These are phyloP conservation scores for Blastobotrys aristatus DNA, from an alignment of 1,139 yeast species.

Conservation along the genomic window DNA sequence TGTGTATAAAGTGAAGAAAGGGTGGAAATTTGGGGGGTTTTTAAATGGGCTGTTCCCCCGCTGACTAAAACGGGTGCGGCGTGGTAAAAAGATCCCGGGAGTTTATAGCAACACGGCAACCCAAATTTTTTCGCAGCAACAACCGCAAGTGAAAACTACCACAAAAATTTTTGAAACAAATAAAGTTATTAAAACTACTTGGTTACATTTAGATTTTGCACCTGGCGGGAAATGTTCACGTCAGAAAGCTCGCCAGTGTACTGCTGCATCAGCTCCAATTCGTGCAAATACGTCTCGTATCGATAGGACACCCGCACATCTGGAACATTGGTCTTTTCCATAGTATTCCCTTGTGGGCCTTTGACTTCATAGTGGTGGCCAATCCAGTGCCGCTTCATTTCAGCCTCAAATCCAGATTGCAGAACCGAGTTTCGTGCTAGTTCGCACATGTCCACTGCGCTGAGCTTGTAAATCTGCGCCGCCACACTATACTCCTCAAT, in stretches of 20 bases:
- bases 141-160: not conserved
- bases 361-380: slow-evolving; percentile 60
- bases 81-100: not conserved
- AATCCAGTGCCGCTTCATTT: slow-evolving; percentile 85
- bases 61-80: not conserved
- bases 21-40: not conserved
- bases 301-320: slow-evolving; percentile 78
- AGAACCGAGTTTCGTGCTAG: slow-evolving; percentile 74
- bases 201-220: slow-evolving; percentile 10
- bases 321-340: slow-evolving; percentile 94
- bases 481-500: slow-evolving; percentile 98
- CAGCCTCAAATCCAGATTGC: slow-evolving; percentile 89
- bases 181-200: too few species aligned
- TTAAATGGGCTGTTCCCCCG: not conserved
- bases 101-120: not conserved
- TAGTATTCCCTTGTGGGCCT: slow-evolving; percentile 76
- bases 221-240: slow-evolving; percentile 1
- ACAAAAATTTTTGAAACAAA: too few species aligned
- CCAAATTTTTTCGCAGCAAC: not conserved
- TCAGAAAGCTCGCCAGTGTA: slow-evolving; percentile 37
- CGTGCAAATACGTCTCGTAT: slow-evolving; percentile 73
- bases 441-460: slow-evolving; percentile 96
- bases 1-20: not conserved
- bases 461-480: slow-evolving; percentile 90
- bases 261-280: slow-evolving; percentile 62